Base-by-base conservation (phyloP, 345 rosid species). In the Noccaea bulbosa region DNA sequence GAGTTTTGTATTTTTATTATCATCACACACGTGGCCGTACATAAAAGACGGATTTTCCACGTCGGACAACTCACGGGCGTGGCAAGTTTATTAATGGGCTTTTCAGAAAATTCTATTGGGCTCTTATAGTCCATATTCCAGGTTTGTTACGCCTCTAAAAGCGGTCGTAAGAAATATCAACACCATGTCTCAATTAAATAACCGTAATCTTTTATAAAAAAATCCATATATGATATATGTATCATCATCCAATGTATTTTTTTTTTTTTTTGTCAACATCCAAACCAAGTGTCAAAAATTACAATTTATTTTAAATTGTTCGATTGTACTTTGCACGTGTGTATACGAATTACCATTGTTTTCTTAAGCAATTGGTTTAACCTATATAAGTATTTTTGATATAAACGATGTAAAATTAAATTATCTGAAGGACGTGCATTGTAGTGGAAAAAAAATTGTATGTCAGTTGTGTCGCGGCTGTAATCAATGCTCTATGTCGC, bases 401-500 rank as follows among this genome's bases (percentile, higher is more conserved):
- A 60, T 27, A 48, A 53, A 50, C 37, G 57, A 74, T 60, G 67
- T 52, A n/a, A 47, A 22, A 5, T 20, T 35, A 41, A 0, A 54
- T 32, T 41, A 72, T 63, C 20, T 46, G 55, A 58, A 22, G 69
- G 69, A 67, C 72, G 78, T 74, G 72, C 78, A 34, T 14, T 43
- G 67, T 59, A 43, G 55, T 73, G 77, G 77, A 33, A 47, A 73
- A 6, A n/a, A 45, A 43, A 14, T 7, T 56, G 15, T 14, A 15
- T 73, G 78, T 74, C 69, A 75, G 73, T 10, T 44, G 5, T 74
- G 69, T 74, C 69, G 73, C 64, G 20, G 1, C 50, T 46, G 43
- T 52, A 61, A 74, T 74, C 15, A 74, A 67, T 74, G 78, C 73
- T 43, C 65, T 37, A 24, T 34, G 37, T 62, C 58, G 1, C 43